A percentile compares a stretch with the other conserved stretches of the same genome.
phyloP scores from a whole-genome alignment of 768 basidiomycete species.

The Crepidotus variabilis region DNA sequence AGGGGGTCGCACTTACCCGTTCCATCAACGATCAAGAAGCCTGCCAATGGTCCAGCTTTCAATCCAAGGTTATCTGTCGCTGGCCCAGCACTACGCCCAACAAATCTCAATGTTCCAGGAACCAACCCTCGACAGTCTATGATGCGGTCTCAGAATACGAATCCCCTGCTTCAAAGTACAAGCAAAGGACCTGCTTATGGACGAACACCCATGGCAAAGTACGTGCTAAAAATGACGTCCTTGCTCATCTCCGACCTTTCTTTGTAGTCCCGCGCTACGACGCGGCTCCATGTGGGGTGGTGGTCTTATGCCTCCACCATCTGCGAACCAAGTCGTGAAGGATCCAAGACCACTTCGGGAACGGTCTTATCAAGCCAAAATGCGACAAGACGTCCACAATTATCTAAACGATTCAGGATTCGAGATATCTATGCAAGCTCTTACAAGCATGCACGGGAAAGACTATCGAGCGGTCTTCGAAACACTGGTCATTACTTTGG shows the following conservation, averaged over 20 bases:
- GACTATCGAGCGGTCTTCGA: constrained; percentile 87
- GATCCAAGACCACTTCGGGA: constrained; percentile 82
- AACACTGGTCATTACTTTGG: constrained; percentile 66
- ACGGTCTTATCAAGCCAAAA: constrained; percentile 63
- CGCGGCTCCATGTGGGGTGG: constrained; percentile 77
- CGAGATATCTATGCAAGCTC: constrained; percentile 62
- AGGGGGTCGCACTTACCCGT: constrained; percentile 66
- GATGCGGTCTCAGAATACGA: constrained; percentile 64
- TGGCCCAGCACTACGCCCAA: constrained; percentile 67
- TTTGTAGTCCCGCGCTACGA: constrained; percentile 53
- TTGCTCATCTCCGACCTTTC: neutral
- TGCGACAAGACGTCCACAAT: constrained; percentile 71
- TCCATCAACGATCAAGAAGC: constrained; percentile 74
- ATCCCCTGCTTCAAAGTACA: constrained; percentile 66
- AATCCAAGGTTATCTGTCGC: constrained; percentile 66
- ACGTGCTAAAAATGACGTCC: constrained; percentile 15
- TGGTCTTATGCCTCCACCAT: constrained; percentile 40
- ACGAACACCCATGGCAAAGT: constrained; percentile 75
- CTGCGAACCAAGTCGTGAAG: constrained; percentile 55
- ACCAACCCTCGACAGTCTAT: constrained; percentile 67
- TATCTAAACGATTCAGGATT: constrained; percentile 68
- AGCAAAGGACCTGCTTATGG: constrained; percentile 59
- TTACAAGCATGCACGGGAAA: constrained; percentile 78
- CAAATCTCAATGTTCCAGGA: constrained; percentile 37
- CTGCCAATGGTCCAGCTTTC: constrained; percentile 33